These are phyloP conservation scores for Saussurea involucrata DNA, from an alignment of 129 eudicot genomes.

Conservation along the genomic window DNA sequence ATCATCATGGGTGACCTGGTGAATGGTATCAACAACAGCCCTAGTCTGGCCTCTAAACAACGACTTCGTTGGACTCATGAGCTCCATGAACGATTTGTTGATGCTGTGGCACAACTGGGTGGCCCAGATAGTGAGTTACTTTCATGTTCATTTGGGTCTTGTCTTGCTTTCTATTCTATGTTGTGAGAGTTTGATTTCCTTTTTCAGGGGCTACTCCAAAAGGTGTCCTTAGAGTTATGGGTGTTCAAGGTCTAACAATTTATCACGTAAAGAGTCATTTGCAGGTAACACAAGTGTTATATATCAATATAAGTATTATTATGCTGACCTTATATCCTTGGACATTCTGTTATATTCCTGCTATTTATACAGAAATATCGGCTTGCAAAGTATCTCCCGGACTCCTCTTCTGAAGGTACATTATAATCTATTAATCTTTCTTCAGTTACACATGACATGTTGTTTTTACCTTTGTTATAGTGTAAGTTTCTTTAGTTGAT, in stretches of 20 bases:
- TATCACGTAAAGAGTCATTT: constrained; percentile 70
- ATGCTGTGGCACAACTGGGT: constrained; percentile 86
- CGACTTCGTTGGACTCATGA: constrained; percentile 86
- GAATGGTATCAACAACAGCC: constrained; percentile 33
- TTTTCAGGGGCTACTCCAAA: constrained; percentile 69
- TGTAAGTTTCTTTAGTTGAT: neutral
- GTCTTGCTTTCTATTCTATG: too few species aligned
- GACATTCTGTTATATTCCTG: neutral
- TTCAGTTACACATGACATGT: neutral
- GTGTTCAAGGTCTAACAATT: constrained; percentile 66
- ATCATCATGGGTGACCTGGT: constrained; percentile 38
- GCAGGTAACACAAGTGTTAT: constrained; percentile 35
- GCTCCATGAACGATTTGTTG: constrained; percentile 89
- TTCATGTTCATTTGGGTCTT: constrained; percentile 10
- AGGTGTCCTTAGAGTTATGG: constrained; percentile 76
- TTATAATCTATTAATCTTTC: constrained; percentile 6
- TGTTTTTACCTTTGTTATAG: neutral
- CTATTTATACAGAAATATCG: constrained; percentile 47
- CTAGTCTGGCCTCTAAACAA: constrained; percentile 71
- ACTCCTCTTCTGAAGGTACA: constrained; percentile 68
- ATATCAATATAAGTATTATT: too few species aligned
- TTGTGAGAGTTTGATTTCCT: constrained; percentile 3
- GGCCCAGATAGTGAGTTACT: constrained; percentile 80
- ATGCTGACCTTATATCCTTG: neutral
- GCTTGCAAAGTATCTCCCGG: constrained; percentile 66